Evolutionary conservation across 805 yeast genomes (phyloP), one percentile per base, ranked within the genome.

Genomic region (Kluyveromyces nonfermentans): DNA sequence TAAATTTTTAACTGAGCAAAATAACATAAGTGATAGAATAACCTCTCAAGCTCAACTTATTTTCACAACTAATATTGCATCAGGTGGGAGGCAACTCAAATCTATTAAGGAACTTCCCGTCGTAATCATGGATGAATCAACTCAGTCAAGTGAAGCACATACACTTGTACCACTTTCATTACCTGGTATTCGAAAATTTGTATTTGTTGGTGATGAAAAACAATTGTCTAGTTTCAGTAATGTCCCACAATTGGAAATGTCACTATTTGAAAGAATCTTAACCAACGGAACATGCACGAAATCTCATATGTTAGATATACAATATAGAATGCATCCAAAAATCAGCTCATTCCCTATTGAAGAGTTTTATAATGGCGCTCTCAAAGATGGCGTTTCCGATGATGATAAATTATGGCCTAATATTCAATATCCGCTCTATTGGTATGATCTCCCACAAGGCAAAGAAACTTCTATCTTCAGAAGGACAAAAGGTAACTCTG

Each of bases 91-190:
- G 35, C 77, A 74, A 51, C 63, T 82, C 50, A 80, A 78, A 51
- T 67, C 73, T 12, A 64, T 80, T 8, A 66, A 69, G 33, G 73
- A 70, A 50, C 59, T 74, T 49, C 86, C 86, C 1, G 79, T 79
- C 2, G 83, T 82, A 5, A 80, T 82, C 28, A 78, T 82, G 83
- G 89, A 82, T 65, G 89, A 82, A 63, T 75, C 85, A 4, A 82
- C 88, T 0, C 88, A 82, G 52, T 79, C 88, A 0, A 77, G 86
- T 0, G 90, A 82, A 50, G 83, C 87, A 6, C 69, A 78, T 1
- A 77, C 86, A 0, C 66, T 82, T 49, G 82, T 82, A 44, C 88
- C 89, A 9, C 63, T 82, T 47, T 78, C 85, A 6, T 73, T 81
- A 69, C 74, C 78, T 3, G 84, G 83, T 14, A 78, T 81, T 41